Percentiles rank a stretch among this genome's conserved stretches.
Conservation (phyloP, 2,329 filamentous ascomycete species). For the Fusarium phyllophilum region DNA sequence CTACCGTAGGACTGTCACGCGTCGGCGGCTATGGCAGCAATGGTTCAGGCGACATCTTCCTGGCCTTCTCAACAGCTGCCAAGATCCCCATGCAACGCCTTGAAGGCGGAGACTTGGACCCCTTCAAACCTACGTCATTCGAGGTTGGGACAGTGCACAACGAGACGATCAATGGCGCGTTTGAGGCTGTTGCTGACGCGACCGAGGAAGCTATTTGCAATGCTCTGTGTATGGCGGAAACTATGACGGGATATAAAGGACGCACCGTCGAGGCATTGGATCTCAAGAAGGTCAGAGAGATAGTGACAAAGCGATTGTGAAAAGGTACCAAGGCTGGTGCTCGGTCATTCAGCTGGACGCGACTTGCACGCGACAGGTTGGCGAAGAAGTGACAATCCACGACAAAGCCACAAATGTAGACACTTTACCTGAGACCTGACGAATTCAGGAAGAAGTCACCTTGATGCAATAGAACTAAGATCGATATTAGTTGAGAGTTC, state of each 20-base stretch:
- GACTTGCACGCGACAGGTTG: not conserved
- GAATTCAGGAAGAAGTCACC: not conserved
- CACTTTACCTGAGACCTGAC: not conserved
- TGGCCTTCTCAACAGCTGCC: constrained; percentile 73
- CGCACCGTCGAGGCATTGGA: constrained; percentile 61
- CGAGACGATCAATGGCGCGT: constrained; percentile 67
- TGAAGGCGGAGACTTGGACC: constrained; percentile 49
- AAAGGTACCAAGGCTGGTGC: rapidly evolving
- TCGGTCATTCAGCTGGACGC: not conserved
- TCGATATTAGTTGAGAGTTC: rapidly evolving
- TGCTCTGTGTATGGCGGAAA: constrained; percentile 68
- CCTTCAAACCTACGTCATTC: constrained; percentile 47
- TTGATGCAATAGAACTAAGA: not conserved
- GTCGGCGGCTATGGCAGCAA: constrained; percentile 72
- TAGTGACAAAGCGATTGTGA: constrained; percentile 51
- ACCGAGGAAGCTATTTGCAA: constrained; percentile 75
- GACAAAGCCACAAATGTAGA: not conserved
- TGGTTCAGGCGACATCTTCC: constrained; percentile 72
- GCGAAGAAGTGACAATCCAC: not conserved
- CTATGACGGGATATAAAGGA: constrained; percentile 64
- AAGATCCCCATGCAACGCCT: constrained; percentile 53
- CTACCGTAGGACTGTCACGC: constrained; percentile 68
- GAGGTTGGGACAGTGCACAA: constrained; percentile 57
- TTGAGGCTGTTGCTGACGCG: constrained; percentile 70
- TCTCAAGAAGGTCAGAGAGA: constrained; percentile 56